phyloP scores from a whole-genome alignment of 768 basidiomycete genomes.

The Rhodotorula diobovata region DNA sequence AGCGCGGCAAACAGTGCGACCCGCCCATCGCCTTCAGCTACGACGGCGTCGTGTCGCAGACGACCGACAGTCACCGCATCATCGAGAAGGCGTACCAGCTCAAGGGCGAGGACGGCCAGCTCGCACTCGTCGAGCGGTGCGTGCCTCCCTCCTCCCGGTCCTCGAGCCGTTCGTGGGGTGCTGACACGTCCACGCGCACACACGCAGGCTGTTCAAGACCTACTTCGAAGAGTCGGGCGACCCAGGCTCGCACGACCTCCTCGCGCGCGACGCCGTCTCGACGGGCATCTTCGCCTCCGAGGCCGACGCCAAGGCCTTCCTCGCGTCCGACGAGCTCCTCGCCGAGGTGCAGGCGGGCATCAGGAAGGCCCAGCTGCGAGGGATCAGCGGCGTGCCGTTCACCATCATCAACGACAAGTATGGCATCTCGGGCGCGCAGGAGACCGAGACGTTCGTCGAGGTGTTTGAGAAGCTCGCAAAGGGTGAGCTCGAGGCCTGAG shows the following conservation, averaged over 20 bases:
- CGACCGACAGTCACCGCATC: slow-evolving; percentile 60
- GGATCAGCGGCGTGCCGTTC: slow-evolving; percentile 71
- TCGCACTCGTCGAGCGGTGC: slow-evolving; percentile 54
- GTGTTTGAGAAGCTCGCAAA: slow-evolving; percentile 39
- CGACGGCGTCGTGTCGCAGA: slow-evolving; percentile 54
- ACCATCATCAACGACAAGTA: slow-evolving; percentile 51
- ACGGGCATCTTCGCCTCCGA: slow-evolving; percentile 57
- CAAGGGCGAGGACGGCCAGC: slow-evolving; percentile 61
- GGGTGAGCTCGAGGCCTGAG: slow-evolving; percentile 27
- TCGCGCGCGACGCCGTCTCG: slow-evolving; percentile 59
- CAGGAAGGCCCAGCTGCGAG: slow-evolving; percentile 60
- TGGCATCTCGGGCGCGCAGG: slow-evolving; percentile 38
- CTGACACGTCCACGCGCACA: no score
- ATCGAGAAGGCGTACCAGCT: slow-evolving; percentile 63
- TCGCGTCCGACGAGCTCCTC: slow-evolving; percentile 62
- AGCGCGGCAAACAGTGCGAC: slow-evolving; percentile 17
- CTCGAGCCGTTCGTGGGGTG: background rate
- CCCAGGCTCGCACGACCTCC: slow-evolving; percentile 58
- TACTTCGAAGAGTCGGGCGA: slow-evolving; percentile 64
- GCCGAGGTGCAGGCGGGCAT: slow-evolving; percentile 63
- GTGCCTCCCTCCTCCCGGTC: background rate
- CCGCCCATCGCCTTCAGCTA: slow-evolving; percentile 39
- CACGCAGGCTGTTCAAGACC: slow-evolving; percentile 52
- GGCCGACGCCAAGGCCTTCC: slow-evolving; percentile 59
- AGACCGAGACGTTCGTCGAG: slow-evolving; percentile 38